These are phyloP conservation scores for Diplocarpon mali DNA, from an alignment of 2,329 filamentous ascomycete genomes.

Conservation along the genomic window DNA sequence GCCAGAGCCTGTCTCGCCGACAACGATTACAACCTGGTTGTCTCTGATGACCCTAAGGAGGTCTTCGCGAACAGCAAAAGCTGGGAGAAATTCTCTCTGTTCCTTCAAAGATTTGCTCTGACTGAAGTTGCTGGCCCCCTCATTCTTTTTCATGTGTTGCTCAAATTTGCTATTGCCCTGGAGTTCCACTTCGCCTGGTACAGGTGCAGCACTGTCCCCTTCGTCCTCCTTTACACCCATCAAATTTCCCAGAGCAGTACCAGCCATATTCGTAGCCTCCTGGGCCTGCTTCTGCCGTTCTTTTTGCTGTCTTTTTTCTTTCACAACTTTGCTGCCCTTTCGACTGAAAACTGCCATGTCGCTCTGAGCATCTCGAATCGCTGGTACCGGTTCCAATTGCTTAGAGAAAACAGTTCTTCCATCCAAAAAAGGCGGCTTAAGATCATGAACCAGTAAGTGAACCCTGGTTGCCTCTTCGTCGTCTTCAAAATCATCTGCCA, in stretches of 20 bases:
- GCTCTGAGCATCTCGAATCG: slow-evolving; percentile 85
- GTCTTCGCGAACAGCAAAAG: slow-evolving; percentile 93
- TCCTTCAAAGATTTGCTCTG: slow-evolving; percentile 82
- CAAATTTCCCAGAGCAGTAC: slow-evolving; percentile 84
- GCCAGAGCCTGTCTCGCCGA: slow-evolving; percentile 93
- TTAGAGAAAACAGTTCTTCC: slow-evolving; percentile 95
- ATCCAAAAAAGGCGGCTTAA: slow-evolving; percentile 89
- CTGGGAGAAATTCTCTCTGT: slow-evolving; percentile 85
- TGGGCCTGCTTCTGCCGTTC: slow-evolving; percentile 91
- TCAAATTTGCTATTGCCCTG: slow-evolving; percentile 69
- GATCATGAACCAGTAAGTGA: slow-evolving; percentile 84
- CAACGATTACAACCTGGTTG: slow-evolving; percentile 93
- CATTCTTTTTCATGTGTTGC: slow-evolving; percentile 77
- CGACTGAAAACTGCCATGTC: slow-evolving; percentile 98
- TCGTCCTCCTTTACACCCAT: slow-evolving; percentile 93
- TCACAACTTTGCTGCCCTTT: slow-evolving; percentile 88
- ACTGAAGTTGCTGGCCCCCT: slow-evolving; percentile 84
- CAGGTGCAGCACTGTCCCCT: slow-evolving; percentile 76
- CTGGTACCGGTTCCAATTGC: slow-evolving; percentile 88
- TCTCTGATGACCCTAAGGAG: slow-evolving; percentile 84
- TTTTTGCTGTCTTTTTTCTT: slow-evolving; percentile 80
- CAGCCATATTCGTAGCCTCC: slow-evolving; percentile 84
- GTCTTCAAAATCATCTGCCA: slow-evolving; percentile 72
- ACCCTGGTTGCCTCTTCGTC: slow-evolving; percentile 85
- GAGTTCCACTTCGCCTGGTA: slow-evolving; percentile 58